Evolutionary conservation across 169 alveolate genomes (phyloP).

Genomic region (Plasmodium knowlesi): DNA sequence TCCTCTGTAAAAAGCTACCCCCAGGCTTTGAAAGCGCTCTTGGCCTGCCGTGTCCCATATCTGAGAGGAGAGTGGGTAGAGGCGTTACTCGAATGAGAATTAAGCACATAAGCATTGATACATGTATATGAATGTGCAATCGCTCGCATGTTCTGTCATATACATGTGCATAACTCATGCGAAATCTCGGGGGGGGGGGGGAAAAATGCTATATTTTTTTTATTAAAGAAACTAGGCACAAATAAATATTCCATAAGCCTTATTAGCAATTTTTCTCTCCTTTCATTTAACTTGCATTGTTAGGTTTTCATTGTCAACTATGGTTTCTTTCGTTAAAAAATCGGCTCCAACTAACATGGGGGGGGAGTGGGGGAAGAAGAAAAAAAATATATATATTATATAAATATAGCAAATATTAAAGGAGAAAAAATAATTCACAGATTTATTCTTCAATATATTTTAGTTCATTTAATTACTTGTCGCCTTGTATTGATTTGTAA

Average conservation of each 20-base stretch:
- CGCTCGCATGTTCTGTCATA: not conserved
- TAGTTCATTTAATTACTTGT: constrained; percentile 87
- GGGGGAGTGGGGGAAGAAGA: constrained; percentile 11
- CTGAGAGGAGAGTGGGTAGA: constrained; percentile 63
- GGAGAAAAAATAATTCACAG: not conserved
- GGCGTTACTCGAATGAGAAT: not conserved
- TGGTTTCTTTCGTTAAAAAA: constrained; percentile 97
- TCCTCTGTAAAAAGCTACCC: constrained; percentile 99
- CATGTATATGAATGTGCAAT: constrained; percentile 3
- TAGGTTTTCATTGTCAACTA: constrained; percentile 95
- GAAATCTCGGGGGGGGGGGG: not conserved
- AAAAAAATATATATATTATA: not conserved
- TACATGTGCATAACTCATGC: not conserved
- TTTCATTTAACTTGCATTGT: constrained; percentile 92
- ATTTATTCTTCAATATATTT: not conserved
- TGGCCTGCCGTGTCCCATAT: constrained; percentile 99
- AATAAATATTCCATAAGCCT: not conserved
- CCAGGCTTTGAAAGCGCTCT: constrained; percentile 98
- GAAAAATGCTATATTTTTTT: not conserved
- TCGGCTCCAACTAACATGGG: constrained; percentile 96
- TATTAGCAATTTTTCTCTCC: not conserved
- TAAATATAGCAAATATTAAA: not conserved
- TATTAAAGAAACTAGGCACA: not conserved
- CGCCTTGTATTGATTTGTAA: constrained; percentile 97
- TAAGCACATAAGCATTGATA: not conserved